Base-by-base conservation (phyloP, 345 rosid genomes). In the Balakata baccata region DNA sequence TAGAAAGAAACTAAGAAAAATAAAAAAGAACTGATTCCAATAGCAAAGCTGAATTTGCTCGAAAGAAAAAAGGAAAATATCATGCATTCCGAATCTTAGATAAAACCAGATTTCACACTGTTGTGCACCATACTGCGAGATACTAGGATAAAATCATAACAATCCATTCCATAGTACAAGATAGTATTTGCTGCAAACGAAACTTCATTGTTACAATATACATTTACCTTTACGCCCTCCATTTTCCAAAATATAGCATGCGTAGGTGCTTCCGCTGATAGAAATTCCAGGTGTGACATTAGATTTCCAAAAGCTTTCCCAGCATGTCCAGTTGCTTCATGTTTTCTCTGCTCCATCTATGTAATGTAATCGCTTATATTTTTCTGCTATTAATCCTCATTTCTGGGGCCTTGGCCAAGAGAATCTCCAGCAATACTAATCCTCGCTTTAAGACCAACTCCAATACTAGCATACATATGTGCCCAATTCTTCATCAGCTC, bases 341-440 rank as follows among this genome's bases (percentile, higher is more conserved):
- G 46, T 22, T 68, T 17, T 20, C 52, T 37, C 72, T 10, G 3
- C 59, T 9, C 12, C 11, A 20, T 39, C 50, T 1, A 18, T 37
- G 52, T 20, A n/a, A 20, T 65, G 52, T 20, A n/a, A 20, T 65
- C 29, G n/a, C 12, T 12, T 16, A 14, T 8, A 18, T 67, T 37
- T 37, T 49, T 20, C 12, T 11, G 47, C 49, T 63, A 54, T n/a
- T 56, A 39, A 5, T 38, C 64, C 11, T 11, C 16, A 37, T 45
- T 20, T 56, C 53, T n/a, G 18, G 7, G 29, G 37, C 52, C 41
- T 38, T 11, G 14, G 20, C 64, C 20, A 41, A 7, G 45, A 38
- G 61, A 69, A 39, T 18, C 52, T 43, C 38, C 67, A 45, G 45
- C 64, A 37, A 17, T 71, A 1, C n/a, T 53, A 78, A 29, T 67